A percentile compares a stretch with the other conserved stretches of the same genome.
Conservation (phyloP, 208 protist genomes). For the Leishmania amazonensis region DNA sequence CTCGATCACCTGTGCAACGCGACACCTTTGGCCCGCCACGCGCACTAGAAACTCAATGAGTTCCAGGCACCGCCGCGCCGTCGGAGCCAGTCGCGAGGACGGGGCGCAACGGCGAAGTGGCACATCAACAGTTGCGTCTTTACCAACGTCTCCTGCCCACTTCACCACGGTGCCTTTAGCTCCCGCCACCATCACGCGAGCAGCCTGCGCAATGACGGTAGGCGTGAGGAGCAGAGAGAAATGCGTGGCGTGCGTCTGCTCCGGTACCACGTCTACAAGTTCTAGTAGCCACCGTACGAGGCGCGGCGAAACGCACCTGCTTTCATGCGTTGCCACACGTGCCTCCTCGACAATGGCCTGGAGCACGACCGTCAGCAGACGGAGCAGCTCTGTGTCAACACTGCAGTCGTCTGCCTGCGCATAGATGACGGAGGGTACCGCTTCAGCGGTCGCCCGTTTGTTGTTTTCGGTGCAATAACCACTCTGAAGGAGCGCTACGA, state of each 20-base stretch:
- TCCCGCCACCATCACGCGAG: slow-evolving; percentile 5
- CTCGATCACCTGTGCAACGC: neutral
- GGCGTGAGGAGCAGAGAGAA: slow-evolving; percentile 3
- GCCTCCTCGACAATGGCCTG: slow-evolving; percentile 10
- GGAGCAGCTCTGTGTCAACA: neutral
- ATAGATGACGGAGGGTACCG: neutral
- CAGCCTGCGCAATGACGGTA: slow-evolving; percentile 1
- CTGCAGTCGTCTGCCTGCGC: neutral
- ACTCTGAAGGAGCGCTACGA: slow-evolving; percentile 13
- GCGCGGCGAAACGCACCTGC: neutral
- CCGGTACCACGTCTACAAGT: neutral
- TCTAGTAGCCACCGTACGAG: slow-evolving; percentile 10
- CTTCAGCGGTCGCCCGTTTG: neutral
- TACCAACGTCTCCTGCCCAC: neutral
- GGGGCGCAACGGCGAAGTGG: neutral
- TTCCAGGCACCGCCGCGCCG: neutral
- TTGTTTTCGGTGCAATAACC: neutral
- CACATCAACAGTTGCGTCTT: neutral
- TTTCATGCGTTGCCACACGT: slow-evolving; percentile 1
- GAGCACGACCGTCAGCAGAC: neutral
- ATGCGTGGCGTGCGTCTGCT: slow-evolving; percentile 5
- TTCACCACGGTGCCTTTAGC: neutral
- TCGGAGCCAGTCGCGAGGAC: neutral
- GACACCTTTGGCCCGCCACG: neutral
- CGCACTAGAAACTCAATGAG: neutral